Evolutionary conservation across 2,329 filamentous ascomycete genomes (phyloP).

Genomic region (Sarocladium brachiariae): DNA sequence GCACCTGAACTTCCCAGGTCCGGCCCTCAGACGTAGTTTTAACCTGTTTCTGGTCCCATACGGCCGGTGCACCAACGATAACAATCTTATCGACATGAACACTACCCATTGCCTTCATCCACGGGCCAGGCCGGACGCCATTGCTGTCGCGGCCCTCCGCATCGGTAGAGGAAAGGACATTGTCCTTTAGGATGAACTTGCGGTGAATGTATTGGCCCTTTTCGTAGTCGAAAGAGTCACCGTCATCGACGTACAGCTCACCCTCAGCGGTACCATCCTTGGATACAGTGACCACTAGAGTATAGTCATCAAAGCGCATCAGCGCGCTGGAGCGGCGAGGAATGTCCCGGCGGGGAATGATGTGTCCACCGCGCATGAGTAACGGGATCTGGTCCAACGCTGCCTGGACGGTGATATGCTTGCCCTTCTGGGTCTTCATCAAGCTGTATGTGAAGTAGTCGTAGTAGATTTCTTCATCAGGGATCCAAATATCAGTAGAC

Average conservation of each 20-base stretch:
- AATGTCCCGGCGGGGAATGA: slow-evolving; percentile 83
- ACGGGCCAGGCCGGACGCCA: slow-evolving; percentile 55
- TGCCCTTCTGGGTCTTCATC: slow-evolving; percentile 63
- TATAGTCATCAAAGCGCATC: slow-evolving; percentile 95
- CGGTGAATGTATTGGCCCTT: slow-evolving; percentile 84
- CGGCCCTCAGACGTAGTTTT: slow-evolving; percentile 47
- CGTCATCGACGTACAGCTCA: slow-evolving; percentile 85
- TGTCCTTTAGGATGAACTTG: slow-evolving; percentile 59
- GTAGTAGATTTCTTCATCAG: slow-evolving; percentile 85
- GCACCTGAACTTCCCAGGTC: slow-evolving; percentile 51
- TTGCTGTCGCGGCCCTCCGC: slow-evolving; percentile 47
- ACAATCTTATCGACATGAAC: slow-evolving; percentile 81
- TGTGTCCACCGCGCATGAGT: slow-evolving; percentile 87
- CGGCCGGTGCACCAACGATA: slow-evolving; percentile 68
- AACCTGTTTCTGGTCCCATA: slow-evolving; percentile 61
- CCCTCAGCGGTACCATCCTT: slow-evolving; percentile 59
- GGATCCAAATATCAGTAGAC: slow-evolving; percentile 74
- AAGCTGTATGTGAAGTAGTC: slow-evolving; percentile 87
- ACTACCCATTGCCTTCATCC: slow-evolving; percentile 69
- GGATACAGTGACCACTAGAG: slow-evolving; percentile 68
- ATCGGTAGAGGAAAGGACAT: slow-evolving; percentile 63
- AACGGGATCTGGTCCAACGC: slow-evolving; percentile 83
- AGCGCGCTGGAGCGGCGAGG: slow-evolving; percentile 78
- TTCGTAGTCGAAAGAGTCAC: slow-evolving; percentile 84
- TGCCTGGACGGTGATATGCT: slow-evolving; percentile 61